Conservation (phyloP, 31 red algal species). For the Odonthalia washingtoniensis region DNA sequence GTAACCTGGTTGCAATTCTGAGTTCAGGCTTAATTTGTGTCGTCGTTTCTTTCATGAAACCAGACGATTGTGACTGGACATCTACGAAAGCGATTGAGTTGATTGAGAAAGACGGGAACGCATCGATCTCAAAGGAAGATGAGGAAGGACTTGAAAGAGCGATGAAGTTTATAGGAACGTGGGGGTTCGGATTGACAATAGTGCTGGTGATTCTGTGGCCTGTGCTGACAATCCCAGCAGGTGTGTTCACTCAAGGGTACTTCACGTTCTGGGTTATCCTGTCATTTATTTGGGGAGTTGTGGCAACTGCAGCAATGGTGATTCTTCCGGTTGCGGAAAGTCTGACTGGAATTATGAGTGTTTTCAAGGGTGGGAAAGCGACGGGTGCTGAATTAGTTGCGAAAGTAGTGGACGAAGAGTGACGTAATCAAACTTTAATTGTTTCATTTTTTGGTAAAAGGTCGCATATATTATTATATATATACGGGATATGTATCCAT, state of each 20-base stretch:
- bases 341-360: constrained; percentile 8
- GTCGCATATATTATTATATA: too few relatives aligned
- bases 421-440: too few relatives aligned
- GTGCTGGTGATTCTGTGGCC: constrained; percentile 84
- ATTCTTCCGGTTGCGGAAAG: constrained; percentile 74
- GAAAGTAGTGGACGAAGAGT: not conserved
- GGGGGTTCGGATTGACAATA: constrained; percentile 62
- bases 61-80: constrained; percentile 82
- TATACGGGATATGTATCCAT: too few relatives aligned
- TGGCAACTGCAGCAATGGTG: constrained; percentile 63
- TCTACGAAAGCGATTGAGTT: constrained; percentile 61
- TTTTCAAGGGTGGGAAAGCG: constrained; percentile 2
- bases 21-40: constrained; percentile 67
- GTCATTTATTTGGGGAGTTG: constrained; percentile 81
- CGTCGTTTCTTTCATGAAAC: constrained; percentile 56
- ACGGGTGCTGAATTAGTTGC: not conserved
- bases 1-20: constrained; percentile 85
- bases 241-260: constrained; percentile 74
- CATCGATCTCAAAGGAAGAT: constrained; percentile 51
- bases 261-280: constrained; percentile 85
- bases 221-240: constrained; percentile 72
- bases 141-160: constrained; percentile 69
- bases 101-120: constrained; percentile 73
- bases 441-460: too few relatives aligned
- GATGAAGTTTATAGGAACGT: constrained; percentile 51